These are phyloP conservation scores for Penicillium glabrum DNA, from an alignment of 2,329 filamentous ascomycete genomes.

Conservation along the genomic window DNA sequence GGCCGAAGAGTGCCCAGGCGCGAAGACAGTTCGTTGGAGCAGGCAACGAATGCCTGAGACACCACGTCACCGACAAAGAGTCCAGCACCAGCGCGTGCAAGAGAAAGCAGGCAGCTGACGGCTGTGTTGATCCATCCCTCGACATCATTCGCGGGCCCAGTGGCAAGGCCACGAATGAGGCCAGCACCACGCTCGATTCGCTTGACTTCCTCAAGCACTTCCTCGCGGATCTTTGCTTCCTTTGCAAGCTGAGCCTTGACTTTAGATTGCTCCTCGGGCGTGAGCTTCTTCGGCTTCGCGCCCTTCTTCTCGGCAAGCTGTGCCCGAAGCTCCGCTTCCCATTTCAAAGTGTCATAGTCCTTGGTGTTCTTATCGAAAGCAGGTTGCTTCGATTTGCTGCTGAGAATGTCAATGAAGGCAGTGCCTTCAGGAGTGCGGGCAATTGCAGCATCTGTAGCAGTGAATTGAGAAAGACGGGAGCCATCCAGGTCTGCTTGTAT, in stretches of 20 bases:
- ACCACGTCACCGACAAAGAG: slow-evolving; percentile 78
- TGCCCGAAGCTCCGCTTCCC: slow-evolving; percentile 87
- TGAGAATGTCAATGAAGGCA: slow-evolving; percentile 85
- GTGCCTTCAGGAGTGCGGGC: slow-evolving; percentile 87
- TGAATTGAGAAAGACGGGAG: slow-evolving; percentile 67
- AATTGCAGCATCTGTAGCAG: slow-evolving; percentile 87
- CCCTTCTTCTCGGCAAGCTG: slow-evolving; percentile 94
- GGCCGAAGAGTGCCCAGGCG: slow-evolving; percentile 74
- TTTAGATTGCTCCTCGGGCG: slow-evolving; percentile 82
- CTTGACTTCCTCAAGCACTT: slow-evolving; percentile 68
- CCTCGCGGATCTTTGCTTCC: slow-evolving; percentile 73
- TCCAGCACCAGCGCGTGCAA: slow-evolving; percentile 73
- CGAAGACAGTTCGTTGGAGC: slow-evolving; percentile 70
- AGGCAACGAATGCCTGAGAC: slow-evolving; percentile 74
- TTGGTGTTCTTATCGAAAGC: slow-evolving; percentile 85
- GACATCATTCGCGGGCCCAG: slow-evolving; percentile 84
- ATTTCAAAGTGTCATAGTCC: slow-evolving; percentile 93
- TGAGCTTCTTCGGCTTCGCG: slow-evolving; percentile 79
- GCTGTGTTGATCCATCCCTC: slow-evolving; percentile 84
- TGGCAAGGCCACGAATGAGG: slow-evolving; percentile 77
- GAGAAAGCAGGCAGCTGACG: slow-evolving; percentile 68
- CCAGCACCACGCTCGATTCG: slow-evolving; percentile 80
- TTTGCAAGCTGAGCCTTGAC: slow-evolving; percentile 89
- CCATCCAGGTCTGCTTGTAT: slow-evolving; percentile 73
- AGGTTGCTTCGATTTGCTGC: slow-evolving; percentile 70